These are phyloP conservation scores for Chalciporus sp. DNA, from an alignment of 1,284 basidiomycete species.

Conservation along the genomic window DNA sequence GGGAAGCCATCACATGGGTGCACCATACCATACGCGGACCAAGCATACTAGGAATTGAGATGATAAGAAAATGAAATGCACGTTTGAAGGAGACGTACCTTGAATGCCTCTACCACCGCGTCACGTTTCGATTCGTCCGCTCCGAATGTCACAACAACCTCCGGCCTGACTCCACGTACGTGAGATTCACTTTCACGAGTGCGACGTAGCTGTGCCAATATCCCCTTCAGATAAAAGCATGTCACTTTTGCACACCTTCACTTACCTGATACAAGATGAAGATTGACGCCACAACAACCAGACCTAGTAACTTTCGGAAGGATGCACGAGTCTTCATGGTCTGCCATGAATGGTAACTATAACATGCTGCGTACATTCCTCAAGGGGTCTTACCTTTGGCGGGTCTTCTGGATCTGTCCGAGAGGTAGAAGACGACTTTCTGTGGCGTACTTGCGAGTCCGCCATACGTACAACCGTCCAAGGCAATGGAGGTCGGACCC, in stretches of 20 bases:
- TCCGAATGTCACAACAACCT: conserved; percentile 23
- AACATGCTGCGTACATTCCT: neutral
- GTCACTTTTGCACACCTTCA: neutral
- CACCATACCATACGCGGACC: conserved; percentile 71
- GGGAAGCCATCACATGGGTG: conserved; percentile 14
- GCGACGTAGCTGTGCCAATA: conserved; percentile 3
- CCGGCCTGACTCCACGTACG: conserved; percentile 26
- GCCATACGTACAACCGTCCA: neutral
- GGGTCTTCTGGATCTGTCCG: neutral
- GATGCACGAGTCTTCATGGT: neutral
- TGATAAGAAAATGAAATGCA: conserved; percentile 16
- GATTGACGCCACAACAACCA: conserved; percentile 8
- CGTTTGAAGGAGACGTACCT: conserved; percentile 47
- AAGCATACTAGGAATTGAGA: conserved; percentile 61
- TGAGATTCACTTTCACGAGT: conserved; percentile 3
- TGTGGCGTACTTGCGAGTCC: conserved; percentile 25
- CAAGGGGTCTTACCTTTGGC: conserved; percentile 9
- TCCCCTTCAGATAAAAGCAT: conserved; percentile 6
- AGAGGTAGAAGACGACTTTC: conserved; percentile 12
- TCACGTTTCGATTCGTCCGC: conserved; percentile 67
- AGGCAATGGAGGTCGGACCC: too few relatives aligned
- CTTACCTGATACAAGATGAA: conserved; percentile 27
- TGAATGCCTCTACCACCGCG: conserved; percentile 77
- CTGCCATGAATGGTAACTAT: conserved; percentile 10
- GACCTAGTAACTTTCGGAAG: conserved; percentile 17